Percentiles rank a stretch among this genome's conserved stretches.
Evolutionary conservation across 1,284 basidiomycete species (phyloP).

Genomic region (Rhodotorula sp.): DNA sequence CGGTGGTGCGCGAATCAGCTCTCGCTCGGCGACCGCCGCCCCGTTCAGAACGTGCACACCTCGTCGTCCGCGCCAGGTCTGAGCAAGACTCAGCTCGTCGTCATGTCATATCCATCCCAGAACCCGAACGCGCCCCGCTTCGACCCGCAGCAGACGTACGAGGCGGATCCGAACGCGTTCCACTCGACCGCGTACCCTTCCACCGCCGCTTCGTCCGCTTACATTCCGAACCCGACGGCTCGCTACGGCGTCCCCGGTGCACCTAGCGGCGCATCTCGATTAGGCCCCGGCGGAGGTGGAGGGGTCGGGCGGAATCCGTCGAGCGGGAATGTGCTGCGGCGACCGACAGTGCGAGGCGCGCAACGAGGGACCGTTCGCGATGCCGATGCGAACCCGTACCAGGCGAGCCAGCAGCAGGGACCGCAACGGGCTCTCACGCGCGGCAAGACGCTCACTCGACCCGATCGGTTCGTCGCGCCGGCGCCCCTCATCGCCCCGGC

Average conservation of each 20-base stretch:
- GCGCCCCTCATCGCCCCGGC: conserved; percentile 86
- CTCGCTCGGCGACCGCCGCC: too few relatives aligned
- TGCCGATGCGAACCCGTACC: conserved; percentile 21
- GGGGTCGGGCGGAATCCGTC: not conserved
- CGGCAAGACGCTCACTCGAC: conserved; percentile 92
- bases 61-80: too few relatives aligned
- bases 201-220: not conserved
- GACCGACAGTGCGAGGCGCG: conserved; percentile 36
- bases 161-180: conserved; percentile 21
- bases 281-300: not conserved
- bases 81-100: too few relatives aligned
- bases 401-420: not conserved
- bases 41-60: too few relatives aligned
- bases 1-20: too few relatives aligned
- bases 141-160: conserved; percentile 20
- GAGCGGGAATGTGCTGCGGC: conserved; percentile 12
- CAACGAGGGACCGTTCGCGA: conserved; percentile 36
- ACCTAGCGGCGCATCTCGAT: not conserved
- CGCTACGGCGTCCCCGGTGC: conserved; percentile 6
- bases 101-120: conserved; percentile 20
- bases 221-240: conserved; percentile 5
- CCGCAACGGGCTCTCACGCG: conserved; percentile 49
- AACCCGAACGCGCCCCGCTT: conserved; percentile 19
- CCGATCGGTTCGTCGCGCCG: conserved; percentile 89
- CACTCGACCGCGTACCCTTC: conserved; percentile 29